A percentile compares a stretch with the other conserved stretches of the same genome.
Conservation (phyloP, 495 filamentous ascomycete genomes). For the Xylaria scruposa region DNA sequence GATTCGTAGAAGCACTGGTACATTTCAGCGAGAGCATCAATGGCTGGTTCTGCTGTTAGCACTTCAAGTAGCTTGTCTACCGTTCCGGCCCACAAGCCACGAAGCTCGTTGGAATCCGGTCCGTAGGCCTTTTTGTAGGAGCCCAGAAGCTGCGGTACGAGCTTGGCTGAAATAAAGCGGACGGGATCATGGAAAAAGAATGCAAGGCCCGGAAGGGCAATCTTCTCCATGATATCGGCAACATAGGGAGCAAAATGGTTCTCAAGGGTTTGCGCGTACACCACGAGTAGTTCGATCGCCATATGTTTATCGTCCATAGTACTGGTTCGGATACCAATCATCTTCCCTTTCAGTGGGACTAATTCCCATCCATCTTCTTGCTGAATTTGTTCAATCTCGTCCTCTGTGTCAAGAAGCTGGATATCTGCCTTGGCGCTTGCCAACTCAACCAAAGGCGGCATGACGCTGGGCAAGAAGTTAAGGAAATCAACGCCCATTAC, state of each 20-base stretch:
- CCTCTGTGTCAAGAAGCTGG: conserved; percentile 93
- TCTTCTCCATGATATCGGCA: conserved; percentile 92
- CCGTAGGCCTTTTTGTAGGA: conserved; percentile 92
- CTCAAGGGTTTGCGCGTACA: conserved; percentile 94
- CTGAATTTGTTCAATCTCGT: conserved; percentile 89
- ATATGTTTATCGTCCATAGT: conserved; percentile 98
- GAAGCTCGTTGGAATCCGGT: conserved; percentile 72
- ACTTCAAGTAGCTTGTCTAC: conserved; percentile 93
- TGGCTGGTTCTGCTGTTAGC: conserved; percentile 89
- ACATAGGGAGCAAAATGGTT: conserved; percentile 92
- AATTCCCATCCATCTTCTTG: conserved; percentile 98
- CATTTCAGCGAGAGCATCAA: conserved; percentile 98
- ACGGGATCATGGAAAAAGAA: conserved; percentile 99
- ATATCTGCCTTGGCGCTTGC: conserved; percentile 97
- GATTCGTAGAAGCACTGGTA: conserved; percentile 99
- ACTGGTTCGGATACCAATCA: conserved; percentile 98
- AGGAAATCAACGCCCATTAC: conserved; percentile 90
- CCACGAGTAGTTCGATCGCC: conserved; percentile 95
- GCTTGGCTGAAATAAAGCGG: conserved; percentile 91
- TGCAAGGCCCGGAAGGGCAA: conserved; percentile 88
- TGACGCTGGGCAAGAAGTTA: conserved; percentile 88
- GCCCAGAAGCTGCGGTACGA: conserved; percentile 92
- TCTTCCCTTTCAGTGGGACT: conserved; percentile 93
- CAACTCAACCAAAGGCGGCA: conserved; percentile 90
- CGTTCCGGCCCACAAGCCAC: conserved; percentile 81